Conservation (phyloP, 2,329 filamentous ascomycete genomes). For the Aspergillus caelatus region DNA sequence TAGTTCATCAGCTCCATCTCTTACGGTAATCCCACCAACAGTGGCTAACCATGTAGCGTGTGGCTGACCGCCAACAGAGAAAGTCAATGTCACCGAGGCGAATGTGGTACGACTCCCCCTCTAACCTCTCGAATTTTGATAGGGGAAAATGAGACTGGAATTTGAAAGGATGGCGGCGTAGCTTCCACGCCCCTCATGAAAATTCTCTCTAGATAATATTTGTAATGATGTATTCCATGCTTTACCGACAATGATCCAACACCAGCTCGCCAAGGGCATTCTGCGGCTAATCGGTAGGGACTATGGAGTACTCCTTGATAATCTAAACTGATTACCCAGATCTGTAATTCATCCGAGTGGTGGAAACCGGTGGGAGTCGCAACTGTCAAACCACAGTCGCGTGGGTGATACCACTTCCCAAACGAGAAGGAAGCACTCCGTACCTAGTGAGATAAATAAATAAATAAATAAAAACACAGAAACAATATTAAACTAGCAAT, state of each 20-base stretch:
- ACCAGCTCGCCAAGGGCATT: background rate
- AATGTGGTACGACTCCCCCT: conserved; percentile 1
- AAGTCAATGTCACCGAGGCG: background rate
- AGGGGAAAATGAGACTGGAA: background rate
- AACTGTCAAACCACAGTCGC: background rate
- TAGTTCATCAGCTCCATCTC: conserved; percentile 11
- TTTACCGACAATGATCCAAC: background rate
- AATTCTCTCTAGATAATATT: background rate
- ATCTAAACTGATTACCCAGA: conserved; percentile 2
- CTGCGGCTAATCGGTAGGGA: background rate
- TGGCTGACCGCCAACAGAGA: conserved; percentile 23
- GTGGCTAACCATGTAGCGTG: conserved; percentile 19
- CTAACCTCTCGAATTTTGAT: background rate
- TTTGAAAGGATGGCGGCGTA: background rate
- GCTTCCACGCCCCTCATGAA: background rate
- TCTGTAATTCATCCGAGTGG: conserved; percentile 5
- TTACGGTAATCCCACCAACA: conserved; percentile 14
- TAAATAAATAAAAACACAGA: background rate
- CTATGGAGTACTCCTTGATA: background rate
- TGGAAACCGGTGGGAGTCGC: conserved; percentile 1
- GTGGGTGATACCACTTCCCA: background rate
- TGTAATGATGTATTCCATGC: background rate
- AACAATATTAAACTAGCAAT: background rate
- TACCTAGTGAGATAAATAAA: background rate
- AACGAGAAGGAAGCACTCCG: background rate